These are phyloP conservation scores for Ophiostoma piceae DNA, from an alignment of 2,329 filamentous ascomycete species.

Conservation along the genomic window DNA sequence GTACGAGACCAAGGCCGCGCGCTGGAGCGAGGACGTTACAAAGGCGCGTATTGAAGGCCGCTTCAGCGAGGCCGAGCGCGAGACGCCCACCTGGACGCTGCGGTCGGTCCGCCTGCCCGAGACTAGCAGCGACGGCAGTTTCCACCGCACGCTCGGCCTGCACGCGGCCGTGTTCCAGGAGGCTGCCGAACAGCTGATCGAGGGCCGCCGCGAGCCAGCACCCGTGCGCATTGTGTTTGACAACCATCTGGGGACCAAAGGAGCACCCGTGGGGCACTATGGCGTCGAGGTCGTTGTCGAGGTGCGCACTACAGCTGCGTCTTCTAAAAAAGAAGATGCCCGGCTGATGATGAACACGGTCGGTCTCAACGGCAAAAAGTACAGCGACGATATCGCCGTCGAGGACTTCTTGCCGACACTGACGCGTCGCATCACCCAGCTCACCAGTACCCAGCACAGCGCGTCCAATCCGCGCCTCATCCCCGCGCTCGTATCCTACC, in stretches of 20 bases:
- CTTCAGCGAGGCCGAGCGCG: constrained; percentile 77
- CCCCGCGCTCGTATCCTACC: constrained; percentile 66
- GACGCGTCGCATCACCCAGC: constrained; percentile 66
- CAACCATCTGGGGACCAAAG: constrained; percentile 60
- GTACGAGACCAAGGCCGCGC: constrained; percentile 71
- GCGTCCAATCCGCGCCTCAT: constrained; percentile 60
- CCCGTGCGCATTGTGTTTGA: constrained; percentile 69
- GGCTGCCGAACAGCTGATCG: constrained; percentile 54
- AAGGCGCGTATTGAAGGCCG: constrained; percentile 82
- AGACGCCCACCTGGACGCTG: constrained; percentile 74
- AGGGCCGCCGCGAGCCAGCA: constrained; percentile 62
- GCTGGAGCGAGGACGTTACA: constrained; percentile 76
- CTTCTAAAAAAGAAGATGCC: constrained; percentile 30
- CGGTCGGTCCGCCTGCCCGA: constrained; percentile 62
- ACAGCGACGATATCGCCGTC: constrained; percentile 65
- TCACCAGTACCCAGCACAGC: constrained; percentile 65
- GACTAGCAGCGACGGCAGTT: constrained; percentile 17
- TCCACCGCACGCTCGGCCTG: constrained; percentile 49
- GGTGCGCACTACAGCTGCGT: constrained; percentile 44
- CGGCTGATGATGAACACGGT: constrained; percentile 46
- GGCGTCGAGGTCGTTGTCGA: constrained; percentile 68
- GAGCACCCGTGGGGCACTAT: constrained; percentile 60
- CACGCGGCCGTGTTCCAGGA: constrained; percentile 70
- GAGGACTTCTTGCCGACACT: constrained; percentile 71
- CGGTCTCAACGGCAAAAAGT: constrained; percentile 65